Base-by-base conservation (phyloP, 345 rosid species). In the Lumnitzera racemosa region DNA sequence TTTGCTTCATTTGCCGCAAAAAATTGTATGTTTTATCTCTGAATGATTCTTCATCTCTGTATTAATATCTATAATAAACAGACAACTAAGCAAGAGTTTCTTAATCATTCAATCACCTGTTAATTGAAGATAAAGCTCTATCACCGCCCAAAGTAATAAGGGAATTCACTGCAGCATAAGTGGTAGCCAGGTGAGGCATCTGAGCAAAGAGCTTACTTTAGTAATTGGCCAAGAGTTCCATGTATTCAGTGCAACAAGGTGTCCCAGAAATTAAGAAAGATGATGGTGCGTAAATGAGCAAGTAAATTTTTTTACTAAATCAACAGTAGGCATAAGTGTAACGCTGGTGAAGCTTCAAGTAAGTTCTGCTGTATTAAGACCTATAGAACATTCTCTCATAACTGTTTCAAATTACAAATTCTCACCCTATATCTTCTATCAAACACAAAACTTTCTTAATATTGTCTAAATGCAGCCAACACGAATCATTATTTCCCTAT, bases 151-250 rank as follows among this genome's bases (percentile, higher is more conserved):
- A 63, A 64, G 97, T 81, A 80, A 94, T 77, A 64, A 94, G 89
- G 27, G 97, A 58, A 73, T 87, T 90, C 65, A 94, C 95, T 23
- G 95, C 95, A 58, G 97, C 99, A 80, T 90, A 94, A 48, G 85
- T 94, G 67, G 99, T 90, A 66, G 97, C 95, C 61, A 94, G 90
- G 75, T 90, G 97, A 67, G 99, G 97, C 90, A 94, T 74, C 99
- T 94, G 81, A 61, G 50, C 57, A 67, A 55, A 61, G 68, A 25
- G 46, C 59, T 58, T 20, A 16, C 12, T 53, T 17, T 20, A 53
- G 24, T 53, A 20, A 12, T 24, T 36, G 43, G 43, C 43, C 43
- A 36, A 36, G 43, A 36, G 43, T 36, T 27, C 43, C 7, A 9
- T 36, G 43, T 7, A 36, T 4, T 36, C 10, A 36, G 9, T 36